phyloP scores from a whole-genome alignment of 2,329 filamentous ascomycete species.

The Rachicladosporium sp. region DNA sequence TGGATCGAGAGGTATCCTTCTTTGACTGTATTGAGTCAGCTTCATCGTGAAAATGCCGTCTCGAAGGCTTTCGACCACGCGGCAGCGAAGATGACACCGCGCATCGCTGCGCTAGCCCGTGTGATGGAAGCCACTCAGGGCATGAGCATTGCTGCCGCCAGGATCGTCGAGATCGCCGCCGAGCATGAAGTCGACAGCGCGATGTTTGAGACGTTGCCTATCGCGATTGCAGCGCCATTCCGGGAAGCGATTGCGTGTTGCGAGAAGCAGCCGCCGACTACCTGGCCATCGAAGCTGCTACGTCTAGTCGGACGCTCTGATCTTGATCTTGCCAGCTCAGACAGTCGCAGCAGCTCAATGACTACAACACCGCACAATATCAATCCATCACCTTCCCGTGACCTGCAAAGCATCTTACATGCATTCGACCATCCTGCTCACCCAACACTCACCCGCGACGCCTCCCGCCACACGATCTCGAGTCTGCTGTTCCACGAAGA shows the following conservation, averaged over 20 bases:
- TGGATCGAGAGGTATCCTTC: constrained; percentile 13
- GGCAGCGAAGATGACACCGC: constrained; percentile 12
- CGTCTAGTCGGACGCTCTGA: constrained; percentile 72
- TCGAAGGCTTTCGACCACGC: constrained; percentile 4
- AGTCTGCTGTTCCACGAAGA: constrained; percentile 85
- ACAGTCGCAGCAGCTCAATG: constrained; percentile 47
- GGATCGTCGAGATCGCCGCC: constrained; percentile 48
- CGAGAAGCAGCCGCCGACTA: constrained; percentile 66
- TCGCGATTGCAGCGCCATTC: constrained; percentile 67
- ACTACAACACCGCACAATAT: not conserved
- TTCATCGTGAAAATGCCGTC: constrained; percentile 7
- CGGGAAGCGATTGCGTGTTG: constrained; percentile 76
- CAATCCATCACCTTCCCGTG: constrained; percentile 34
- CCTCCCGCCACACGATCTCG: constrained; percentile 65
- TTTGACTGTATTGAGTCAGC: constrained; percentile 12
- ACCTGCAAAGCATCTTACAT: constrained; percentile 67
- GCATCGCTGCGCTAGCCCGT: constrained; percentile 12
- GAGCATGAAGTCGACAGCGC: constrained; percentile 53
- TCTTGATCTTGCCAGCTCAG: constrained; percentile 36
- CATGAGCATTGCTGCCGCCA: constrained; percentile 9
- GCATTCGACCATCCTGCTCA: constrained; percentile 50
- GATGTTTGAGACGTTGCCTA: constrained; percentile 71
- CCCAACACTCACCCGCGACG: constrained; percentile 69
- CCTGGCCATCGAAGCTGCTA: constrained; percentile 61
- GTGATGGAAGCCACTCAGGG: constrained; percentile 14